These are phyloP conservation scores for Crithidia sp. DNA, from an alignment of 208 protist genomes.

Conservation along the genomic window DNA sequence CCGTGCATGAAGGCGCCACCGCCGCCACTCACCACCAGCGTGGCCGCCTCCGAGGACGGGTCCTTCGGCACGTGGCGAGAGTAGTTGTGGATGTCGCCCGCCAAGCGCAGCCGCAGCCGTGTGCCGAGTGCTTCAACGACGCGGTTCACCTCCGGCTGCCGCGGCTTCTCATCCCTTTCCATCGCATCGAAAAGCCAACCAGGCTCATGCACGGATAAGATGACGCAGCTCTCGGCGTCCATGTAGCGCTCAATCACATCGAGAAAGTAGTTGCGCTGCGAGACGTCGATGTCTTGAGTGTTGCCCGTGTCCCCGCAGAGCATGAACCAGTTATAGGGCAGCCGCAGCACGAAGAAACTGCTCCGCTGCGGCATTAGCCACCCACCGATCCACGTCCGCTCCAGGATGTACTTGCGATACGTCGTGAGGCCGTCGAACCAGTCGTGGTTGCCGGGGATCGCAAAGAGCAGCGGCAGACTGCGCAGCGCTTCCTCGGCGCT, in stretches of 20 bases:
- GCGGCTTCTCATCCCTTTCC: constrained; percentile 36
- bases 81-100: constrained; percentile 91
- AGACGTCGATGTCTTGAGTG: constrained; percentile 72
- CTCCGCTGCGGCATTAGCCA: constrained; percentile 89
- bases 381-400: constrained; percentile 76
- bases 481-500: constrained; percentile 60
- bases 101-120: constrained; percentile 63
- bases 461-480: constrained; percentile 75
- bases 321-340: constrained; percentile 89
- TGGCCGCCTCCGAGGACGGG: constrained; percentile 59
- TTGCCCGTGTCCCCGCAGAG: constrained; percentile 83
- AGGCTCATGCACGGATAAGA: constrained; percentile 73
- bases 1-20: constrained; percentile 87
- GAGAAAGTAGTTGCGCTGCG: constrained; percentile 89
- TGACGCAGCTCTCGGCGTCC: constrained; percentile 73
- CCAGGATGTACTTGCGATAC: constrained; percentile 80
- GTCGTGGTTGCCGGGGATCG: constrained; percentile 90
- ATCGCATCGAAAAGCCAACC: constrained; percentile 81
- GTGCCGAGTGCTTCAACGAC: constrained; percentile 66
- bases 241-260: constrained; percentile 73
- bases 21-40: constrained; percentile 81
- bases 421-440: constrained; percentile 89
- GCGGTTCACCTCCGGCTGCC: constrained; percentile 62
- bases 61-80: constrained; percentile 69
- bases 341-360: constrained; percentile 78